A percentile compares a stretch with the other conserved stretches of the same genome.
Conservation (phyloP, 2,329 filamentous ascomycete genomes). For the Fusarium pseudonygamai region DNA sequence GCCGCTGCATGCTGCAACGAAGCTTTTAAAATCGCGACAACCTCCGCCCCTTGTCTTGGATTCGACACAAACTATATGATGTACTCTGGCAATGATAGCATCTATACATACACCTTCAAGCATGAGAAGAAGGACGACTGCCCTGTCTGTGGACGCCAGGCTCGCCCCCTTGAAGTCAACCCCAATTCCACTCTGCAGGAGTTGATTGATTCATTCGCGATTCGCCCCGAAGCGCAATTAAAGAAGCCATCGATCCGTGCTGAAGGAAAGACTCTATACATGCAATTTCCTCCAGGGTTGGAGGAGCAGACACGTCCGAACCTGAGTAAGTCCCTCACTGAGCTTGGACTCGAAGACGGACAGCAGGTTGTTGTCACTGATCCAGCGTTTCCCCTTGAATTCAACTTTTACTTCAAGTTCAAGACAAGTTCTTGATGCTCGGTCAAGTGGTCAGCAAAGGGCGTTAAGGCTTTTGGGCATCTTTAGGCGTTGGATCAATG, state of each 20-base stretch:
- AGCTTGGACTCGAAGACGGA: constrained; percentile 77
- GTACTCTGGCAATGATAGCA: constrained; percentile 94
- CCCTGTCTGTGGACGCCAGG: constrained; percentile 87
- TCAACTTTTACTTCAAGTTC: constrained; percentile 65
- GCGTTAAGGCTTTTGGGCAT: constrained; percentile 38
- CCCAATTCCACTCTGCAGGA: constrained; percentile 79
- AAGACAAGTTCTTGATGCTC: constrained; percentile 39
- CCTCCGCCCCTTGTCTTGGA: constrained; percentile 81
- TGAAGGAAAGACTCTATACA: constrained; percentile 87
- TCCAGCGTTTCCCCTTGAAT: constrained; percentile 82
- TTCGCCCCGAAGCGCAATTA: constrained; percentile 87
- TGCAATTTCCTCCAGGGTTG: constrained; percentile 82
- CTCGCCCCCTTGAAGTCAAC: constrained; percentile 78
- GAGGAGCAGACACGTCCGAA: constrained; percentile 88
- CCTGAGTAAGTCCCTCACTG: constrained; percentile 77
- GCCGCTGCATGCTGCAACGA: constrained; percentile 97
- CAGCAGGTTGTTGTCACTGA: constrained; percentile 94
- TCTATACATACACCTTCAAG: constrained; percentile 98
- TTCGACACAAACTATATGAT: constrained; percentile 95
- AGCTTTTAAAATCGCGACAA: constrained; percentile 91
- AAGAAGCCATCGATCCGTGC: constrained; percentile 89
- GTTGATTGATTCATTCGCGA: constrained; percentile 84
- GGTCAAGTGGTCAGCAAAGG: constrained; percentile 10
- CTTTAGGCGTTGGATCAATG: constrained; percentile 43
- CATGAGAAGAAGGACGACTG: constrained; percentile 95